Percentiles rank a stretch among this genome's conserved stretches.
phyloP scores from a whole-genome alignment of 129 eudicot species.

The Escallonia rubra region DNA sequence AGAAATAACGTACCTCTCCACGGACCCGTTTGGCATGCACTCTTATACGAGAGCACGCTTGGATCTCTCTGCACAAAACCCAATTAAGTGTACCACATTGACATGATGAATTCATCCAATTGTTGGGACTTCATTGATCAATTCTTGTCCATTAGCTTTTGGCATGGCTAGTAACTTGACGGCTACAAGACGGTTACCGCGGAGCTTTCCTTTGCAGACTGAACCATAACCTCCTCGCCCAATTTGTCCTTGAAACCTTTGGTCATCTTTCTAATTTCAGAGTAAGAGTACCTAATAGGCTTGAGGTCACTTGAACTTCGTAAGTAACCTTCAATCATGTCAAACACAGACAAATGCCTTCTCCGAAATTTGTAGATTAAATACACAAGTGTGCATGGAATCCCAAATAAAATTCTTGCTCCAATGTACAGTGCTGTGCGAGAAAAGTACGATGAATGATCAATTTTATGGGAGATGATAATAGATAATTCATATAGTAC shows the following conservation, averaged over 20 bases:
- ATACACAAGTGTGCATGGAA: no score
- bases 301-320: background rate
- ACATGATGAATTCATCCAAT: conserved; percentile 15
- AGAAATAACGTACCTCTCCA: background rate
- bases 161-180: no score
- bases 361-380: no score
- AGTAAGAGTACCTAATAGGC: conserved; percentile 6
- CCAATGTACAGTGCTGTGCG: no score
- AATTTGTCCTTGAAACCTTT: background rate
- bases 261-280: background rate
- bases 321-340: no score
- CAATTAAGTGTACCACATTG: conserved; percentile 3
- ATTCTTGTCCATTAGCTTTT: conserved; percentile 4
- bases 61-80: background rate
- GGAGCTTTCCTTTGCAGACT: background rate
- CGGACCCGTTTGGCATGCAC: background rate
- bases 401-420: no score
- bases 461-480: no score
- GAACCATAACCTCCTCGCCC: background rate
- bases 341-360: no score
- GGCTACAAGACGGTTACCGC: background rate
- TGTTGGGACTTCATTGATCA: conserved; percentile 21
- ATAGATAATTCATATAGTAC: no score
- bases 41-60: background rate
- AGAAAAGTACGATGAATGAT: no score